Evolutionary conservation across 192 early-diverging fungal genomes (phyloP), one percentile per base, ranked within the genome.

Genomic region (Bifiguratus adelaidae): DNA sequence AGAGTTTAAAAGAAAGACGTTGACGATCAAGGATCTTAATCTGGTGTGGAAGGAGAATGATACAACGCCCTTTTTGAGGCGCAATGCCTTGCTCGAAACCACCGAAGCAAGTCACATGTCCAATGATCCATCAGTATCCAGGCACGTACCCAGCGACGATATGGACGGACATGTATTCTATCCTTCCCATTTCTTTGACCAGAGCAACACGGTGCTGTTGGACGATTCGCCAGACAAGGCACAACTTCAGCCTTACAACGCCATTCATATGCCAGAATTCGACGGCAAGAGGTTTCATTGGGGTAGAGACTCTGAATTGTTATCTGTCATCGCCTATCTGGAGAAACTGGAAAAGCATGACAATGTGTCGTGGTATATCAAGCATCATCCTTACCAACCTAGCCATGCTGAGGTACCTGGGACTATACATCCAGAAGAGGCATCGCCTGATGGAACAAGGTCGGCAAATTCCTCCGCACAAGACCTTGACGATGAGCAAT

Each of bases 1-100:
- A 1, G 61, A 78, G 12, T 75, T 56, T 45, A 7, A 55, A 19
- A 42, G 45, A 4, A 78, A 75, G 32, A 55, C 47, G 0, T 16
- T 63, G 22, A 75, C 79, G 0, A 58, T 83, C 9, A 87, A 87
- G 48, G 73, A 87, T 32, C 57, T 87, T n/a, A 53, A 60, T 12
- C 44, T 50, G 18, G 73, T 87, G 6, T 74, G 73, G 62, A 40
- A 61, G 5, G 56, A 62, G 7, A 27, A 34, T 0, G 38, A 13
- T 1, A 30, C 32, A 13, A 33, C 5, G 2, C n/a, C n/a, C n/a
- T n/a, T n/a, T n/a, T n/a, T n/a, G n/a, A n/a, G n/a, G n/a, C n/a
- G n/a, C n/a, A n/a, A n/a, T n/a, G n/a, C n/a, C n/a, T n/a, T n/a
- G n/a, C n/a, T n/a, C n/a, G n/a, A n/a, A n/a, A 30, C 19, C 26